Evolutionary conservation across 2,329 filamentous ascomycete species (phyloP).

Genomic region (Xylogone sp.): DNA sequence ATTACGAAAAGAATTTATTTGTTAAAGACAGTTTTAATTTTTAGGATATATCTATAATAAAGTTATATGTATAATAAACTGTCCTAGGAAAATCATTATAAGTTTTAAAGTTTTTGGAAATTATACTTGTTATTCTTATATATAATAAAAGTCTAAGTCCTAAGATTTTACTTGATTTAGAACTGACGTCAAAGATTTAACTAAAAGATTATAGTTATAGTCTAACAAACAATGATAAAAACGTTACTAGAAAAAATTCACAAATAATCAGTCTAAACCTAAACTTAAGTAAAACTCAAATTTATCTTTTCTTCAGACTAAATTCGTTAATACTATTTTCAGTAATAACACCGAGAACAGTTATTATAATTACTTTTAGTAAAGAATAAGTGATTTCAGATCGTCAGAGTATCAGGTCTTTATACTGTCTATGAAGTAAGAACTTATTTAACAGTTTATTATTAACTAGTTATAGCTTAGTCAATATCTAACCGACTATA

Average conservation of each 20-base stretch:
- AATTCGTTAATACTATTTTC: slow-evolving; percentile 67
- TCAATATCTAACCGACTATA: too few relatives aligned
- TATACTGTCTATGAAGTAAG: too few relatives aligned
- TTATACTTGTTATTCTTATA: slow-evolving; percentile 64
- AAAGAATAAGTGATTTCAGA: too few relatives aligned
- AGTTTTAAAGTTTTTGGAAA: slow-evolving; percentile 57
- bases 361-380: too few relatives aligned
- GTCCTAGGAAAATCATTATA: too few relatives aligned
- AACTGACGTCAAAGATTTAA: slow-evolving; percentile 36
- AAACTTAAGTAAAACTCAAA: slow-evolving; percentile 53
- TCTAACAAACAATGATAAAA: slow-evolving; percentile 18
- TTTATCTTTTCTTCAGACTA: slow-evolving; percentile 74
- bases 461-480: too few relatives aligned
- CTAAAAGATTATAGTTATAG: slow-evolving; percentile 25
- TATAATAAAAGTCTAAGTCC: slow-evolving; percentile 64
- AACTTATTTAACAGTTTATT: too few relatives aligned
- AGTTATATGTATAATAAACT: too few relatives aligned
- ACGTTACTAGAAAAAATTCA: slow-evolving; percentile 7
- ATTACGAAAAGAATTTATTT: too few relatives aligned
- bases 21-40: too few relatives aligned
- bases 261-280: slow-evolving; percentile 36
- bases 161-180: slow-evolving; percentile 53
- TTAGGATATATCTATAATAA: too few relatives aligned
- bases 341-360: slow-evolving; percentile 56
- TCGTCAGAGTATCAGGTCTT: too few relatives aligned